Conservation (phyloP, 192 early-diverging fungal species). For the Umbelopsis sp. region DNA sequence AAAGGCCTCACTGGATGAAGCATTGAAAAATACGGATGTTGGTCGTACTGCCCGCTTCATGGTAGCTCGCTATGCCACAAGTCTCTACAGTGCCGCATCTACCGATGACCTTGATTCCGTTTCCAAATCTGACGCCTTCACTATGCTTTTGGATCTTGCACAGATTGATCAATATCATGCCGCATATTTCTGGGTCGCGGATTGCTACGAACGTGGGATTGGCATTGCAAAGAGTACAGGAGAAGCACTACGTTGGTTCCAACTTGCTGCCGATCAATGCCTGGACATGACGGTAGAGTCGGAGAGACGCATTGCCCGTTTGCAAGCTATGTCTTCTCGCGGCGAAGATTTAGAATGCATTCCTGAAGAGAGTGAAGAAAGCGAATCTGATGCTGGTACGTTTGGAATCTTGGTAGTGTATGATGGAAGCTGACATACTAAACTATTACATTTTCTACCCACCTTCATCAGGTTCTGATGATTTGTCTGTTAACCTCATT, state of each 20-base stretch:
- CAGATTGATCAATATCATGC: constrained; percentile 20
- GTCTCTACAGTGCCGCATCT: constrained; percentile 5
- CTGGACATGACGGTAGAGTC: neutral
- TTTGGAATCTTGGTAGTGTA: neutral
- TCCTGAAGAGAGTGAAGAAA: neutral
- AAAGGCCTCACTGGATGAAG: constrained; percentile 20
- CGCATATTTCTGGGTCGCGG: constrained; percentile 36
- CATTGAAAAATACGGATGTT: constrained; percentile 12
- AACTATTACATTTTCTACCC: neutral
- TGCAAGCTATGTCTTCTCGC: neutral
- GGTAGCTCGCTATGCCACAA: constrained; percentile 31
- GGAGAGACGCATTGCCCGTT: neutral
- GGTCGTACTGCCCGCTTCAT: constrained; percentile 29
- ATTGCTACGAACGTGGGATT: constrained; percentile 35
- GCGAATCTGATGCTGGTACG: neutral
- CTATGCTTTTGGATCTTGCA: constrained; percentile 24
- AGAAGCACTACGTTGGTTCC: constrained; percentile 28
- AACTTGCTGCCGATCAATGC: constrained; percentile 25
- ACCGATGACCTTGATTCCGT: neutral
- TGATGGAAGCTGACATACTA: neutral
- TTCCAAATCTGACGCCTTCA: constrained; percentile 22
- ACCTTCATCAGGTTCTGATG: neutral
- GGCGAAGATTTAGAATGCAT: neutral
- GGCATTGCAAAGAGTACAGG: constrained; percentile 10
- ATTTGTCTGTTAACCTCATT: neutral